Conservation (phyloP, 257 asterid species). For the Orobanche coerulescens region DNA sequence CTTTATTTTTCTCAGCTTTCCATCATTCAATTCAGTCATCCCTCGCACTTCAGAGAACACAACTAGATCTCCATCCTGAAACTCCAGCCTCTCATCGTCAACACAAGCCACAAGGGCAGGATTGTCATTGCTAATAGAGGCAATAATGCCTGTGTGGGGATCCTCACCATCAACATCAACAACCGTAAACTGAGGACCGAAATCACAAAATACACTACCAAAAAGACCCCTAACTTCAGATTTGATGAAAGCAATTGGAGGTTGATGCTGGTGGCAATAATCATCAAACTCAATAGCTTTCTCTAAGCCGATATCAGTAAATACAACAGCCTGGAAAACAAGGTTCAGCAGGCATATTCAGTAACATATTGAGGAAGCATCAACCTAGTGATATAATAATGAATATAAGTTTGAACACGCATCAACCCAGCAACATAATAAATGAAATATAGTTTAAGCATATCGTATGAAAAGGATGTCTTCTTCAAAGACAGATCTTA, state of each 20-base stretch:
- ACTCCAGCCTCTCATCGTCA: slow-evolving; percentile 47
- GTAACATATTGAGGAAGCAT: neutral
- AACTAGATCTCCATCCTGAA: slow-evolving; percentile 50
- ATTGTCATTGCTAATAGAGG: slow-evolving; percentile 40
- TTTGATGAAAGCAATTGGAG: slow-evolving; percentile 47
- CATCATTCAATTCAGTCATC: slow-evolving; percentile 42
- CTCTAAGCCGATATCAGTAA: slow-evolving; percentile 36
- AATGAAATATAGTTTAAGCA: too few species aligned
- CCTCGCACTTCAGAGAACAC: slow-evolving; percentile 47
- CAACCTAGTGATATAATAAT: neutral
- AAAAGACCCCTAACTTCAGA: slow-evolving; percentile 46
- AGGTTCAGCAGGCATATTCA: neutral
- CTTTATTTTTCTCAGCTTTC: slow-evolving; percentile 34
- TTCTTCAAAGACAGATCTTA: neutral
- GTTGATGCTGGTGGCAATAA: slow-evolving; percentile 41
- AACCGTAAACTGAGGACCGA: slow-evolving; percentile 45
- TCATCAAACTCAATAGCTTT: slow-evolving; percentile 36
- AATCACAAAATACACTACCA: slow-evolving; percentile 44
- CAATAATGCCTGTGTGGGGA: slow-evolving; percentile 44
- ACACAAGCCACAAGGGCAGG: slow-evolving; percentile 45
- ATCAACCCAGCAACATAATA: too few species aligned
- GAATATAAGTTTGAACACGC: neutral
- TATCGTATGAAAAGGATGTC: neutral
- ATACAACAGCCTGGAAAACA: slow-evolving; percentile 35
- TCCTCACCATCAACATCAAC: slow-evolving; percentile 48